Conservation (phyloP, 805 yeast genomes). For the Suhomyces sp. region DNA sequence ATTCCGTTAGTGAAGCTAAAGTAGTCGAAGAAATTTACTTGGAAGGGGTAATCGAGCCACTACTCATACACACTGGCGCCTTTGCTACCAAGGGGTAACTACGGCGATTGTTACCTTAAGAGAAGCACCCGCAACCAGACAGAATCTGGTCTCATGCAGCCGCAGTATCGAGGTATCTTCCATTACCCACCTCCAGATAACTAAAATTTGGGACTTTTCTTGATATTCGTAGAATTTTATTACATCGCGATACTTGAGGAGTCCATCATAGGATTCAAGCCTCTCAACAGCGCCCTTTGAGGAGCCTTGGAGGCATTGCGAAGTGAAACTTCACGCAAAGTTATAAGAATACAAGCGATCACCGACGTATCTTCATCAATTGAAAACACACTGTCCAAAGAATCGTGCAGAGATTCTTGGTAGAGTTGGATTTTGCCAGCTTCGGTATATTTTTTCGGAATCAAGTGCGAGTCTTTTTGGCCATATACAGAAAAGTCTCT, state of each 20-base stretch:
- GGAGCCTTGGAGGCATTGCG: constrained; percentile 19
- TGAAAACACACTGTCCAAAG: constrained; percentile 27
- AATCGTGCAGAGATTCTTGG: constrained; percentile 20
- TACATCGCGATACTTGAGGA: background rate
- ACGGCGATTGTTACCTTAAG: no score
- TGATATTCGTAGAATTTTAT: no score
- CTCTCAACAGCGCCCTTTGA: background rate
- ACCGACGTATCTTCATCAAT: constrained; percentile 33
- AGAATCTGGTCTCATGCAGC: no score
- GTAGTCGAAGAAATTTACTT: no score
- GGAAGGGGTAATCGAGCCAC: no score
- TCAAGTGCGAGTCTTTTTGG: constrained; percentile 4
- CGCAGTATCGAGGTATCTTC: no score
- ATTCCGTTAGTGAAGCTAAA: no score
- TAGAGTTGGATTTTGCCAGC: constrained; percentile 34
- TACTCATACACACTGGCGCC: no score
- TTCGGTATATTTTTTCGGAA: constrained; percentile 38
- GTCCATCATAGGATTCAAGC: background rate
- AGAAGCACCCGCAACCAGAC: no score
- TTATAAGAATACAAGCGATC: constrained; percentile 26
- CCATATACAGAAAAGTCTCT: constrained; percentile 26
- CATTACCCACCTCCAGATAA: no score
- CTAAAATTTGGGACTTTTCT: background rate
- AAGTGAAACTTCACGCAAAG: constrained; percentile 31
- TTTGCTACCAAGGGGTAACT: no score